Base-by-base conservation (phyloP, 495 filamentous ascomycete genomes). In the Hypomontagnella monticulosa region DNA sequence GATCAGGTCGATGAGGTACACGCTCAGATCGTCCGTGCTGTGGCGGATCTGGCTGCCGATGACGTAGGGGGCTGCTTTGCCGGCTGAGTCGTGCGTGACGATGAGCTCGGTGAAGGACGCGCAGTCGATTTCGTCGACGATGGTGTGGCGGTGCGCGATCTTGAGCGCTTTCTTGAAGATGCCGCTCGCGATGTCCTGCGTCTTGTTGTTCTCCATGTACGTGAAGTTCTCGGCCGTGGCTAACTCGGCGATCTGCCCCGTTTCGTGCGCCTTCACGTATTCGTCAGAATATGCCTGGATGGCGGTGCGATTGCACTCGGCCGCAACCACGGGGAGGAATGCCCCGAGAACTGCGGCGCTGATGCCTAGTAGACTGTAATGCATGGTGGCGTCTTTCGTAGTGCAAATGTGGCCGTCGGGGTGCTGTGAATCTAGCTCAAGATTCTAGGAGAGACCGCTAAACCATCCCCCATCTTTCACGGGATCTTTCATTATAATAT, bases 11-110 rank as follows among this genome's bases (percentile, higher is more conserved):
- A 81, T 73, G 16, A 77, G 62, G 14, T 65, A 71, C 15, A 70
- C 55, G 40, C 63, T 72, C 34, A 66, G 65, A 16, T 69, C 70
- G 4, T 52, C 56, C 0, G 57, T 56, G 52, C 70, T 61, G 63
- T 76, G 76, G 9, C 67, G 73, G 57, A 81, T 75, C 58, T 80
- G 77, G 2, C 76, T 76, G n/a, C 79, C 78, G 38, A 80, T 77
- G 1, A 81, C 77, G 37, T 76, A 76, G 2, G 77, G 76, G 10
- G 70, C 67, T 9, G 70, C 49, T 32, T 58, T 30, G n/a, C 59
- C 70, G 0, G 69, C 70, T 5, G 32, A 54, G 3, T 73, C 58
- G 36, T 70, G 64, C n/a, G 73, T 62, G 37, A 69, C 46, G 49
- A 81, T 73, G 37, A 81, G 61, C 62, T 80, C 76, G 0, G 75